Evolutionary conservation across 2,329 filamentous ascomycete species (phyloP).

Genomic region (Fusarium pilosicola): DNA sequence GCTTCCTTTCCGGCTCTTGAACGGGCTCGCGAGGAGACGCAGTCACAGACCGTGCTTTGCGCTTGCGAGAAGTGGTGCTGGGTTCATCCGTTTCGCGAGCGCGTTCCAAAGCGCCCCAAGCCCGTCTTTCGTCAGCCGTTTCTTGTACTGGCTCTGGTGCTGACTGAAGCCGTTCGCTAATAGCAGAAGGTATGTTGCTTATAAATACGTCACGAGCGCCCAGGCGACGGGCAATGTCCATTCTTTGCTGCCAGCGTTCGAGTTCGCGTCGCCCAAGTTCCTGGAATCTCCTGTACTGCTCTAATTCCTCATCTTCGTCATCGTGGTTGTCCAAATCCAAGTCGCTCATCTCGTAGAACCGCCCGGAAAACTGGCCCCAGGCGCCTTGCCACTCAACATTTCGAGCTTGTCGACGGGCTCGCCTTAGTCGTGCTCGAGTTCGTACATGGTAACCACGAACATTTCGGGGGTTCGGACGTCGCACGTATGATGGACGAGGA

Average conservation of each 20-base stretch:
- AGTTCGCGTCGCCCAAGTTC: slow-evolving; percentile 67
- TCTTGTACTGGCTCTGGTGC: slow-evolving; percentile 69
- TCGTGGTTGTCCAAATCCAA: slow-evolving; percentile 55
- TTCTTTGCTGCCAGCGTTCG: slow-evolving; percentile 83
- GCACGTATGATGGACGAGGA: slow-evolving; percentile 44
- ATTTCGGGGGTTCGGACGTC: slow-evolving; percentile 47
- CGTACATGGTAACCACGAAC: slow-evolving; percentile 55
- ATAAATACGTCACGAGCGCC: slow-evolving; percentile 79
- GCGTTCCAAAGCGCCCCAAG: slow-evolving; percentile 92
- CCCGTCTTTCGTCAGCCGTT: slow-evolving; percentile 80
- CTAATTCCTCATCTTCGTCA: slow-evolving; percentile 77
- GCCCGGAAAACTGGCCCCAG: slow-evolving; percentile 73
- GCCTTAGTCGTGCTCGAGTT: slow-evolving; percentile 67
- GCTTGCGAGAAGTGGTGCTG: slow-evolving; percentile 70
- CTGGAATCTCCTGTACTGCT: slow-evolving; percentile 64
- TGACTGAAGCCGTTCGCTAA: slow-evolving; percentile 71
- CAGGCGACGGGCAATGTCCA: slow-evolving; percentile 82
- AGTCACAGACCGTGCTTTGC: slow-evolving; percentile 76
- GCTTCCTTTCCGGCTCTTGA: slow-evolving; percentile 79
- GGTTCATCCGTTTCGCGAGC: slow-evolving; percentile 75
- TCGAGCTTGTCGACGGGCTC: slow-evolving; percentile 70
- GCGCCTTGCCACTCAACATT: slow-evolving; percentile 89
- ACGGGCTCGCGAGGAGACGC: slow-evolving; percentile 75
- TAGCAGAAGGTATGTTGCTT: slow-evolving; percentile 64
- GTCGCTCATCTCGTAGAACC: slow-evolving; percentile 67